Base-by-base conservation (phyloP, 2,329 filamentous ascomycete genomes). In the Fusarium mundagurra region DNA sequence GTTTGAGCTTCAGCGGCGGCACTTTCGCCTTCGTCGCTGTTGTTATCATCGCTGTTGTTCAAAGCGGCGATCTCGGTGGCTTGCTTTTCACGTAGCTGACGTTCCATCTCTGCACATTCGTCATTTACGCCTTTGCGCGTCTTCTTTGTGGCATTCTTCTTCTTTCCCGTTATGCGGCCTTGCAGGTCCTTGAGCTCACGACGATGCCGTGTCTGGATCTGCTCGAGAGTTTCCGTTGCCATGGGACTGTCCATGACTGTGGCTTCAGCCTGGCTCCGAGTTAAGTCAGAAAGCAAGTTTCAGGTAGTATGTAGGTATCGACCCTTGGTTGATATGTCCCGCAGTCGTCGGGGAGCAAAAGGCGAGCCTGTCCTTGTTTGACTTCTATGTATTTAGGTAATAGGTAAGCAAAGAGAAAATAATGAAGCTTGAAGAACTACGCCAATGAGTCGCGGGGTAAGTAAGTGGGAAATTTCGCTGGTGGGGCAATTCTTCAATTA, bases 61-160 rank as follows among this genome's bases (percentile, higher is more conserved):
- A 89, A 69, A 2, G 79, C 81, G 13, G 86, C 86, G 10, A 91
- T 73, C 80, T 95, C 92, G 9, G 85, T 85, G 17, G 86, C 88
- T 63, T 96, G 94, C 74, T 88, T 86, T 78, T 93, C 92, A 71
- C 89, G 90, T 47, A 94, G 80, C 63, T 89, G 84, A 13, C 89
- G 85, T 81, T 96, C 93, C 73, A 94, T 85, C 61, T 89, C 86
- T 69, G 92, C 92, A 75, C 94, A 94, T 80, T 96, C 93, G 60
- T 92, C 88, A 45, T 93, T 94, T 79, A 96, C 86, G 34, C 92
- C 91, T 81, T 92, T 94, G 79, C 86, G 90, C 76, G 88, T 95
- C 90, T 91, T 94, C 85, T 98, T 99, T 53, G 93, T 97, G 22
- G 96, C 95, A 76, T 93, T 92, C 87, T 98, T 98, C 88, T 98